Conservation (phyloP, 768 basidiomycete genomes). For the Mrakia blollopis region DNA sequence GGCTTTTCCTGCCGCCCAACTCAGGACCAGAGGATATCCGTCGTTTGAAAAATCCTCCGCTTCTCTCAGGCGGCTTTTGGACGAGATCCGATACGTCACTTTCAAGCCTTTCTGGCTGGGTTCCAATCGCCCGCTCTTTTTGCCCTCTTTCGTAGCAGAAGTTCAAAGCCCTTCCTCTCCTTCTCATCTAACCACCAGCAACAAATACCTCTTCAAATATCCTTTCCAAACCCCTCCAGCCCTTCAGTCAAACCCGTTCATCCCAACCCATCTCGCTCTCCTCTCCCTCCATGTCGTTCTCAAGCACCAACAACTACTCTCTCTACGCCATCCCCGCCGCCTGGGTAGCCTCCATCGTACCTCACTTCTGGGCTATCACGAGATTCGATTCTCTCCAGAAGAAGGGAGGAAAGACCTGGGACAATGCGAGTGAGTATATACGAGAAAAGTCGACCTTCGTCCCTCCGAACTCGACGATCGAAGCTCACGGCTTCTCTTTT, state of each 20-base stretch:
- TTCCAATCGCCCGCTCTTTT: too few relatives aligned
- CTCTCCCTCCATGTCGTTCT: slow-evolving; percentile 1
- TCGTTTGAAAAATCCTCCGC: too few relatives aligned
- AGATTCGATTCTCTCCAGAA: slow-evolving; percentile 34
- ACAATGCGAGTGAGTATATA: slow-evolving; percentile 34
- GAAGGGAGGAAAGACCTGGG: slow-evolving; percentile 35
- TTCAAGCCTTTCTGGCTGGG: too few relatives aligned
- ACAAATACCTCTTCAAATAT: too few relatives aligned
- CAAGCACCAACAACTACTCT: slow-evolving; percentile 34
- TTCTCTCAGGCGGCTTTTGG: too few relatives aligned
- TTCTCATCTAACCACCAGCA: too few relatives aligned
- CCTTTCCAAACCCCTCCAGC: not conserved
- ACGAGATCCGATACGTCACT: too few relatives aligned
- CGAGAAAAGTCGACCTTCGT: not conserved
- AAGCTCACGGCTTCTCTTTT: not conserved
- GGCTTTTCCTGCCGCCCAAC: too few relatives aligned
- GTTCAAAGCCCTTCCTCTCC: too few relatives aligned
- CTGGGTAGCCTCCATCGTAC: slow-evolving; percentile 35
- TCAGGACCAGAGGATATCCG: too few relatives aligned
- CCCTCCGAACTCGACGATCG: not conserved
- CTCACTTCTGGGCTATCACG: slow-evolving; percentile 39
- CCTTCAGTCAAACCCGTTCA: too few relatives aligned
- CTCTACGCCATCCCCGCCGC: slow-evolving; percentile 39
- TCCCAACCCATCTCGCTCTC: not conserved
- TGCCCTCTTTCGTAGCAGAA: too few relatives aligned